These are phyloP conservation scores for Casuarina glauca DNA, from an alignment of 306 rosid genomes.

Conservation along the genomic window DNA sequence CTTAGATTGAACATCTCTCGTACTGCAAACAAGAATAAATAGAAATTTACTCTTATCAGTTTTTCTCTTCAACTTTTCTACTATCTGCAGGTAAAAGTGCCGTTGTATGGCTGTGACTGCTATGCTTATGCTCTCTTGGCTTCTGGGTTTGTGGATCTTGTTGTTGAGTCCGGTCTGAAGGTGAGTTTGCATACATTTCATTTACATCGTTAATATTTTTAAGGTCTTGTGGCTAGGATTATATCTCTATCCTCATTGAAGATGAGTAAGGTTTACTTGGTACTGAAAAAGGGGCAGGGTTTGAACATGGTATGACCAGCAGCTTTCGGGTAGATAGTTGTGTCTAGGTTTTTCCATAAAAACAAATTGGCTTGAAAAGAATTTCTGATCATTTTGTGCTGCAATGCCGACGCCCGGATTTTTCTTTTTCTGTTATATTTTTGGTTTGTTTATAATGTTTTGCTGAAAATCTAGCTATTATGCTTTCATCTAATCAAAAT, in stretches of 20 bases:
- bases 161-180: conserved; percentile 91
- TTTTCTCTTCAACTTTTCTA: conserved; percentile 2
- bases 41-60: background rate
- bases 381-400: background rate
- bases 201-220: conserved; percentile 5
- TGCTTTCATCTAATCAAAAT: background rate
- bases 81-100: conserved; percentile 76
- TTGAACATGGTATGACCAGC: background rate
- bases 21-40: background rate
- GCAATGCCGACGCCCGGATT: background rate
- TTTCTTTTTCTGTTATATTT: background rate
- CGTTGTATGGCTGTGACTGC: conserved; percentile 96
- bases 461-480: background rate
- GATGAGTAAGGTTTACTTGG: background rate
- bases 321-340: background rate
- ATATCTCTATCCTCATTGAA: background rate
- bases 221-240: background rate
- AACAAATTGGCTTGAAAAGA: background rate
- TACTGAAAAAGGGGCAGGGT: background rate
- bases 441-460: background rate
- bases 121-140: conserved; percentile 94
- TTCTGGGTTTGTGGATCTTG: conserved; percentile 93
- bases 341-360: background rate
- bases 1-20: background rate
- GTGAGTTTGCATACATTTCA: conserved; percentile 33